A percentile compares a stretch with the other conserved stretches of the same genome.
phyloP scores from a whole-genome alignment of 257 asterid species.

The Jasminum sambac region DNA sequence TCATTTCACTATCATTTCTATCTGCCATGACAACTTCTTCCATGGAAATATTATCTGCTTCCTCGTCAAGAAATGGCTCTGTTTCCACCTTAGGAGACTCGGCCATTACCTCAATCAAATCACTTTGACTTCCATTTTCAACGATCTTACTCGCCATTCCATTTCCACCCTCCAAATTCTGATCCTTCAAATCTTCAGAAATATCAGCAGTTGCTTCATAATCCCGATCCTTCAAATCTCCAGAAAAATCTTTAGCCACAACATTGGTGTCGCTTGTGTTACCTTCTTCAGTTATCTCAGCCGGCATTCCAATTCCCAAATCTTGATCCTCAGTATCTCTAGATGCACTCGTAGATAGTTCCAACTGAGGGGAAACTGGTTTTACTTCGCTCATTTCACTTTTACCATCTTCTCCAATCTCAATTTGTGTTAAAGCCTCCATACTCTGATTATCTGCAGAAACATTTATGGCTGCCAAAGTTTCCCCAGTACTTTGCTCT shows the following conservation, averaged over 20 bases:
- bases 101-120: slow-evolving; percentile 26
- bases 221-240: slow-evolving; percentile 28
- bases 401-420: slow-evolving; percentile 22
- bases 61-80: slow-evolving; percentile 38
- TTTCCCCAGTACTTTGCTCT: slow-evolving; percentile 19
- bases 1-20: slow-evolving; percentile 28
- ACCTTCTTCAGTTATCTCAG: slow-evolving; percentile 11
- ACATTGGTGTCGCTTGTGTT: slow-evolving; percentile 16
- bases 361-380: slow-evolving; percentile 27
- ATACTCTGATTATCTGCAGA: slow-evolving; percentile 20
- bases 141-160: slow-evolving; percentile 18
- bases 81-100: slow-evolving; percentile 34
- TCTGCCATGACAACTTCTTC: slow-evolving; percentile 33
- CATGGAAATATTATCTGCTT: slow-evolving; percentile 25
- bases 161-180: slow-evolving; percentile 23
- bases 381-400: slow-evolving; percentile 17
- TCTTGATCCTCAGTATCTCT: slow-evolving; percentile 24
- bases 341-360: slow-evolving; percentile 23
- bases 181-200: slow-evolving; percentile 27
- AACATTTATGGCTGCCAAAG: slow-evolving; percentile 18
- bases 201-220: slow-evolving; percentile 23
- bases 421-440: slow-evolving; percentile 24
- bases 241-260: slow-evolving; percentile 6
- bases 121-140: slow-evolving; percentile 21
- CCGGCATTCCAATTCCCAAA: slow-evolving; percentile 17